Conservation (phyloP, 2,329 filamentous ascomycete genomes). For the Colletotrichum lini region DNA sequence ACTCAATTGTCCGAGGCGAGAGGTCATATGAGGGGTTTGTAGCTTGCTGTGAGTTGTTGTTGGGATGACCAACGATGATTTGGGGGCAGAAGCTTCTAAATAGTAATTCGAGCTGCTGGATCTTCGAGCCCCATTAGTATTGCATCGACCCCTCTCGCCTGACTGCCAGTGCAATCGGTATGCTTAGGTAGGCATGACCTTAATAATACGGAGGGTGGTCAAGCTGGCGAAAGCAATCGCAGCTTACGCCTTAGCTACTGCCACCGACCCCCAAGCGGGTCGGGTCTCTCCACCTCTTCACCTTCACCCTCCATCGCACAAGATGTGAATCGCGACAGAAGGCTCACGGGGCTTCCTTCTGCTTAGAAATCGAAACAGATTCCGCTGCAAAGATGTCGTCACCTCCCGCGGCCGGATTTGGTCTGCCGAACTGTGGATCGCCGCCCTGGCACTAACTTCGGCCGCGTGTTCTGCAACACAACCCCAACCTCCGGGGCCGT, state of each 20-base stretch:
- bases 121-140: neutral
- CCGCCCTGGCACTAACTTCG: neutral
- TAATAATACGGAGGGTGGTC: slow-evolving; percentile 25
- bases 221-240: slow-evolving; percentile 7
- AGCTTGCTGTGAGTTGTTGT: neutral
- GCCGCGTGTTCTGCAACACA: neutral
- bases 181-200: neutral
- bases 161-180: neutral
- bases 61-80: neutral
- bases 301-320: slow-evolving; percentile 9
- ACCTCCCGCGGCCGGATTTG: neutral
- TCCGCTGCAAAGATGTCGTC: slow-evolving; percentile 16
- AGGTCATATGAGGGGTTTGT: slow-evolving; percentile 26
- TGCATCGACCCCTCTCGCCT: slow-evolving; percentile 24
- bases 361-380: slow-evolving; percentile 36
- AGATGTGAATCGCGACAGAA: neutral
- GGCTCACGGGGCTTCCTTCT: slow-evolving; percentile 11
- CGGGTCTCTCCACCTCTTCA: too few relatives aligned
- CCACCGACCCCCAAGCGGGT: too few relatives aligned
- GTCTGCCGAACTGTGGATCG: neutral
- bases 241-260: too few relatives aligned
- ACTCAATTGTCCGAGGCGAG: slow-evolving; percentile 28
- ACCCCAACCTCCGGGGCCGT: neutral
- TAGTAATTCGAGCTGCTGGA: slow-evolving; percentile 19
- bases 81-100: slow-evolving; percentile 21